phyloP scores from a whole-genome alignment of 2,329 filamentous ascomycete species.

The Aureobasidium sp. region DNA sequence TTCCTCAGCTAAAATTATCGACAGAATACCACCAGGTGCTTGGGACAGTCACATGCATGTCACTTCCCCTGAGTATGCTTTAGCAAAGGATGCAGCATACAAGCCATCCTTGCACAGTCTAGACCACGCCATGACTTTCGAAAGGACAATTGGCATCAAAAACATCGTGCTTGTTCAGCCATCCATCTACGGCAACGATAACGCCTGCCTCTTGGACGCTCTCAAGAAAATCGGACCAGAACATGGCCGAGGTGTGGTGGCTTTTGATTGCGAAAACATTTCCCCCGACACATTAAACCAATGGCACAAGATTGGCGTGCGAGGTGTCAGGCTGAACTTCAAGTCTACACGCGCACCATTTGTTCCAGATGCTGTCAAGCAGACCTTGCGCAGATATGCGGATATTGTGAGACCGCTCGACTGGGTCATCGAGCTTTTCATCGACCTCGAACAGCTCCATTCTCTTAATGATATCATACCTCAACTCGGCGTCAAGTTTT shows the following conservation, averaged over 20 bases:
- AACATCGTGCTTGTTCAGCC: constrained; percentile 27
- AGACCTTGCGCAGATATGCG: constrained; percentile 43
- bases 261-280: constrained; percentile 25
- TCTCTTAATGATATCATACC: constrained; percentile 45
- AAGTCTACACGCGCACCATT: constrained; percentile 33
- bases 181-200: constrained; percentile 30
- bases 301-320: constrained; percentile 27
- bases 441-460: constrained; percentile 46
- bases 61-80: constrained; percentile 48
- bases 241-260: constrained; percentile 26
- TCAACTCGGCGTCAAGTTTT: constrained; percentile 44
- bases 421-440: constrained; percentile 55
- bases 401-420: constrained; percentile 42
- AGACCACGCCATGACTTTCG: constrained; percentile 39
- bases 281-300: constrained; percentile 21
- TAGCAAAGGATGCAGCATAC: constrained; percentile 46
- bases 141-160: constrained; percentile 23
- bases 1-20: constrained; percentile 15
- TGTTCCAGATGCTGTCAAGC: constrained; percentile 35
- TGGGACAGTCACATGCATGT: constrained; percentile 62
- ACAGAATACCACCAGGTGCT: constrained; percentile 37
- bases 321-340: constrained; percentile 30
- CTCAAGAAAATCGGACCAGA: constrained; percentile 22
- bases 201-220: constrained; percentile 28
- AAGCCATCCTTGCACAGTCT: constrained; percentile 45